These are phyloP conservation scores for Passalora sequoiae DNA, from an alignment of 2,329 filamentous ascomycete species.

Conservation along the genomic window DNA sequence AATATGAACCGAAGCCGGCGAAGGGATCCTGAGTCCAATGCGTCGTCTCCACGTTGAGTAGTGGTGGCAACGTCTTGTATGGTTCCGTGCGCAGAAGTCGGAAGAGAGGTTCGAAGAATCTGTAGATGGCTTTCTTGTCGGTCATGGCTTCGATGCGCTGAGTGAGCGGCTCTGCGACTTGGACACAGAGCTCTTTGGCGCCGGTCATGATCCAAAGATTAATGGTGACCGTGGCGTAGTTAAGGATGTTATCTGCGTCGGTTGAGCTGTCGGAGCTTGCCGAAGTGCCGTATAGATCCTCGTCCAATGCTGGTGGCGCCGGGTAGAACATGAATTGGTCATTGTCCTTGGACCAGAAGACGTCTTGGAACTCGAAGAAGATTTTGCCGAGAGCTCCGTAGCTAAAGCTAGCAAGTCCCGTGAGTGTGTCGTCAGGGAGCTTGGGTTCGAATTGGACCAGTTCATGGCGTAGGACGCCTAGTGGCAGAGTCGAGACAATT, in stretches of 20 bases:
- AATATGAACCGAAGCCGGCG: conserved; percentile 42
- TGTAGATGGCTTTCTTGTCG: conserved; percentile 35
- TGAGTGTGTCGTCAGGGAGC: conserved; percentile 35
- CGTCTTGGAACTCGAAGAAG: conserved; percentile 42
- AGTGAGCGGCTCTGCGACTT: conserved; percentile 43
- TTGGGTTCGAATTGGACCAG: conserved; percentile 39
- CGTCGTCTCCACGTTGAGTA: conserved; percentile 40
- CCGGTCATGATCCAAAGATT: conserved; percentile 44
- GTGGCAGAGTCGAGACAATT: conserved; percentile 38
- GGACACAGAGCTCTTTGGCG: conserved; percentile 40
- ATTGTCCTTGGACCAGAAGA: conserved; percentile 45
- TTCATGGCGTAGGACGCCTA: conserved; percentile 38
- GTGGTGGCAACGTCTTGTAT: conserved; percentile 40
- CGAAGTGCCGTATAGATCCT: conserved; percentile 28
- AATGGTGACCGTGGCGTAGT: conserved; percentile 42
- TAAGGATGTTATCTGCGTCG: conserved; percentile 36
- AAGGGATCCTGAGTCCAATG: conserved; percentile 43
- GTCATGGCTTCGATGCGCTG: conserved; percentile 43
- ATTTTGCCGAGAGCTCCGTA: conserved; percentile 43
- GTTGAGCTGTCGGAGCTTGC: conserved; percentile 29
- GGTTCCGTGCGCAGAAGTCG: conserved; percentile 42
- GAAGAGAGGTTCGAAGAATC: conserved; percentile 44
- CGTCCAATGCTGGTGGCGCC: conserved; percentile 28
- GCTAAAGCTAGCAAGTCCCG: conserved; percentile 36
- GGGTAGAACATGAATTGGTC: conserved; percentile 45